Evolutionary conservation across 805 yeast species (phyloP).

Genomic region (Metschnikowia matae): DNA sequence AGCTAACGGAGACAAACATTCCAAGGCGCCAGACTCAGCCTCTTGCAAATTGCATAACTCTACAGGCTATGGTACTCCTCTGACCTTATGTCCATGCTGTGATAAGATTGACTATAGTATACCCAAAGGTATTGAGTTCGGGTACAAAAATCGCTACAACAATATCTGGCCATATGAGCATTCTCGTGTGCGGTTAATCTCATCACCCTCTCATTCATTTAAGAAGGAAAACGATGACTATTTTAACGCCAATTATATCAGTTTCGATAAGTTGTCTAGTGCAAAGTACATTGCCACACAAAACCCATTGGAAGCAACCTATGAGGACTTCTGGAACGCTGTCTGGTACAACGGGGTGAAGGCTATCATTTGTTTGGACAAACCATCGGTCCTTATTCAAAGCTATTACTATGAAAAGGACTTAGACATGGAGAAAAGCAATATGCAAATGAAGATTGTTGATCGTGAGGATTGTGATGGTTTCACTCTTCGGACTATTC

Average conservation of each 20-base stretch:
- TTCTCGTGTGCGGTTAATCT: slow-evolving; percentile 62
- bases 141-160: slow-evolving; percentile 79
- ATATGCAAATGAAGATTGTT: slow-evolving; percentile 12
- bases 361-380: slow-evolving; percentile 35
- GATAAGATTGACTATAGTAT: slow-evolving; percentile 36
- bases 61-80: slow-evolving; percentile 34
- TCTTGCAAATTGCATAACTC: slow-evolving; percentile 11
- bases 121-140: slow-evolving; percentile 70
- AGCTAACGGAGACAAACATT: slow-evolving; percentile 12
- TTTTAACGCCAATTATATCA: slow-evolving; percentile 43
- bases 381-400: slow-evolving; percentile 18
- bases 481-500: slow-evolving; percentile 16
- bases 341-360: slow-evolving; percentile 32
- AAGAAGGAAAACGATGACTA: slow-evolving; percentile 32
- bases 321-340: slow-evolving; percentile 42
- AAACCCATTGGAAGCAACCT: slow-evolving; percentile 39
- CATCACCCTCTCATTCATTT: slow-evolving; percentile 16
- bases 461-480: slow-evolving; percentile 9
- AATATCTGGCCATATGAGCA: slow-evolving; percentile 87
- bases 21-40: slow-evolving; percentile 4
- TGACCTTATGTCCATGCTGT: slow-evolving; percentile 40
- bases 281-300: slow-evolving; percentile 44
- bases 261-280: slow-evolving; percentile 22
- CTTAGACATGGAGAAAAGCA: slow-evolving; percentile 15
- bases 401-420: slow-evolving; percentile 19